These are phyloP conservation scores for Moniliella sp. DNA, from an alignment of 1,284 basidiomycete genomes.

Conservation along the genomic window DNA sequence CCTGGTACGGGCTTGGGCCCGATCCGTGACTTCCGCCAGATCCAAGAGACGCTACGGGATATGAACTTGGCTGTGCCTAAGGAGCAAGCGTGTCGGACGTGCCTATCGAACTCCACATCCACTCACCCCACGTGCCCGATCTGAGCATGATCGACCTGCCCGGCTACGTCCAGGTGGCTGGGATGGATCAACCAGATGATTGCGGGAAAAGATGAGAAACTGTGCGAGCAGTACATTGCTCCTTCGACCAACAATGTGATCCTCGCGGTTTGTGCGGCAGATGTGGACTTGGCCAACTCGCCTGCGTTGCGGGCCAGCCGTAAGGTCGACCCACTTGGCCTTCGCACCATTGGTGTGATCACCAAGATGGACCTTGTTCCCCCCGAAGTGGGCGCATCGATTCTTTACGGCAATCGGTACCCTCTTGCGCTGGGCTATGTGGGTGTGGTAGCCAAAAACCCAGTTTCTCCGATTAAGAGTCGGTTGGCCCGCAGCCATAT, in stretches of 20 bases:
- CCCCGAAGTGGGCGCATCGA: conserved; percentile 56
- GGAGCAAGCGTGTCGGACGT: conserved; percentile 70
- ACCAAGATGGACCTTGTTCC: conserved; percentile 97
- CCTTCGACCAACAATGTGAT: conserved; percentile 98
- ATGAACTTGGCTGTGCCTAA: conserved; percentile 79
- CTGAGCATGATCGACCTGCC: conserved; percentile 89
- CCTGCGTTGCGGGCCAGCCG: conserved; percentile 78
- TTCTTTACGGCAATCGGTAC: conserved; percentile 76
- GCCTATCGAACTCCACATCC: conserved; percentile 85
- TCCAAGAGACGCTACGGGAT: conserved; percentile 76
- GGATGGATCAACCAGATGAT: conserved; percentile 80
- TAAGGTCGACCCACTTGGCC: conserved; percentile 76
- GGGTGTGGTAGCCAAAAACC: conserved; percentile 57
- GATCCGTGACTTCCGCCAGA: conserved; percentile 65
- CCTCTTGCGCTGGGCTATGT: conserved; percentile 93
- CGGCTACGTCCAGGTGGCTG: conserved; percentile 82
- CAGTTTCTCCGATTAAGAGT: conserved; percentile 10
- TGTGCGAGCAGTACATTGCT: conserved; percentile 89
- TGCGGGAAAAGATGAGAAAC: conserved; percentile 68
- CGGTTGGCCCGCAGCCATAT: conserved; percentile 11
- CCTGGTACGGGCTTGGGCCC: conserved; percentile 66
- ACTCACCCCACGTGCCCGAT: conserved; percentile 85
- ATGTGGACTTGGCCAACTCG: conserved; percentile 93
- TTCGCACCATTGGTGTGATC: conserved; percentile 85
- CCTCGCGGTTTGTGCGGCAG: conserved; percentile 85